Evolutionary conservation across 306 rosid species (phyloP).

Genomic region (Cajanus cajan): DNA sequence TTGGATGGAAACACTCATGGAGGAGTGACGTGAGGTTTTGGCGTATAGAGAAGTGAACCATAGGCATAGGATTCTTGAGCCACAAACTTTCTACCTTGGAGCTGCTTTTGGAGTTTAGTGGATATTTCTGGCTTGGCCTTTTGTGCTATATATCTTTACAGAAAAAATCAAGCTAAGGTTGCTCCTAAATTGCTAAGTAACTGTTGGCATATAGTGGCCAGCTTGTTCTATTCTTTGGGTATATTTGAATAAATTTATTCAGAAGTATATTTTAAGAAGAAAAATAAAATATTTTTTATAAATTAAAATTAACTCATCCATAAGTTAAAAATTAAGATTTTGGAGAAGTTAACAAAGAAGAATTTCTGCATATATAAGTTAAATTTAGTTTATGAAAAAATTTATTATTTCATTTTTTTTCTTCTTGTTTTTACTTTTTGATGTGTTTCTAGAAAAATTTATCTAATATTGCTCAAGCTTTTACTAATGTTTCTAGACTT

Average conservation of each 20-base stretch:
- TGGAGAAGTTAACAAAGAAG: no score
- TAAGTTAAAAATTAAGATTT: no score
- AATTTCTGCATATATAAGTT: no score
- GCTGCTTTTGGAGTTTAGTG: conserved; percentile 35
- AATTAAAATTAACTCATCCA: no score
- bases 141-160: not conserved
- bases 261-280: no score
- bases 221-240: not conserved
- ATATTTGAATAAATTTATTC: no score
- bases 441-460: no score
- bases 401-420: no score
- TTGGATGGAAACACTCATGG: conserved; percentile 7
- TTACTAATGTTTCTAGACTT: not conserved
- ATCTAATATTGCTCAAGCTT: no score
- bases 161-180: not conserved
- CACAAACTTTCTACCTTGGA: conserved; percentile 35
- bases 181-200: not conserved
- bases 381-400: no score
- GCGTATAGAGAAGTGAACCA: conserved; percentile 14
- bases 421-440: no score
- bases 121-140: conserved; percentile 15
- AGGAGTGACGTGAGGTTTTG: conserved; percentile 18
- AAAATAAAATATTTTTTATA: no score
- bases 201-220: not conserved
- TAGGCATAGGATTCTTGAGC: conserved; percentile 54